phyloP scores from a whole-genome alignment of 2,329 filamentous ascomycete genomes.

The Xylaria sp. region DNA sequence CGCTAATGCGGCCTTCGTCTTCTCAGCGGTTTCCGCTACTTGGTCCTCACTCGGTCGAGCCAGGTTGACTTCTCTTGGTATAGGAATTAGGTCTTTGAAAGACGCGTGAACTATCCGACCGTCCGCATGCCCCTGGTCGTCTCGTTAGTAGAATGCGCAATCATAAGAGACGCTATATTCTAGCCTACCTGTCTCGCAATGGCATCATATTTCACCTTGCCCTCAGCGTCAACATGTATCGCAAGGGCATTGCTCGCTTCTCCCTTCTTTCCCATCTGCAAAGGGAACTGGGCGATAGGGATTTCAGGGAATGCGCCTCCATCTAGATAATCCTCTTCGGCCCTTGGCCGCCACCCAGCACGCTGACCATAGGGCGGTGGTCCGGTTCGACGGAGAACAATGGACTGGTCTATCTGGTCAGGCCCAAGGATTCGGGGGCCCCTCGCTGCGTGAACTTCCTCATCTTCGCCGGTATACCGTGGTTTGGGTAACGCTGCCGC shows the following conservation, averaged over 20 bases:
- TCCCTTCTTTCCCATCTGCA: constrained; percentile 85
- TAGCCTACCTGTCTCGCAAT: constrained; percentile 72
- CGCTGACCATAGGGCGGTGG: constrained; percentile 90
- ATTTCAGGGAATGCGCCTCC: constrained; percentile 96
- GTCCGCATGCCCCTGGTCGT: constrained; percentile 77
- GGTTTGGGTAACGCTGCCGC: constrained; percentile 86
- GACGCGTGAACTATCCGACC: constrained; percentile 89
- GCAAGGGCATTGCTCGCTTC: constrained; percentile 85
- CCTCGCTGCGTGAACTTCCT: constrained; percentile 81
- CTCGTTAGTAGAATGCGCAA: constrained; percentile 10
- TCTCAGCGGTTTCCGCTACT: constrained; percentile 84
- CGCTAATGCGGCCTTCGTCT: constrained; percentile 86
- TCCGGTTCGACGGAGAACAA: constrained; percentile 82
- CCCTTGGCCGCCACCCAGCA: constrained; percentile 88
- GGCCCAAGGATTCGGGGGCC: constrained; percentile 85
- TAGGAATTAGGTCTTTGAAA: constrained; percentile 97
- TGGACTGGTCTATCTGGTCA: constrained; percentile 81
- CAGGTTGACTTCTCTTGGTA: constrained; percentile 86
- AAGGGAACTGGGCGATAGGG: constrained; percentile 91
- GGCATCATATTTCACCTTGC: constrained; percentile 95
- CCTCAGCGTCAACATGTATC: constrained; percentile 89
- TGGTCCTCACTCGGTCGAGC: constrained; percentile 86
- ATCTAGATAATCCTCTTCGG: constrained; percentile 92
- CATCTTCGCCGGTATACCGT: constrained; percentile 89
- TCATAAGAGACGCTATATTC: neutral